phyloP scores from a whole-genome alignment of 805 yeast species.

The Peterozyma toletana region DNA sequence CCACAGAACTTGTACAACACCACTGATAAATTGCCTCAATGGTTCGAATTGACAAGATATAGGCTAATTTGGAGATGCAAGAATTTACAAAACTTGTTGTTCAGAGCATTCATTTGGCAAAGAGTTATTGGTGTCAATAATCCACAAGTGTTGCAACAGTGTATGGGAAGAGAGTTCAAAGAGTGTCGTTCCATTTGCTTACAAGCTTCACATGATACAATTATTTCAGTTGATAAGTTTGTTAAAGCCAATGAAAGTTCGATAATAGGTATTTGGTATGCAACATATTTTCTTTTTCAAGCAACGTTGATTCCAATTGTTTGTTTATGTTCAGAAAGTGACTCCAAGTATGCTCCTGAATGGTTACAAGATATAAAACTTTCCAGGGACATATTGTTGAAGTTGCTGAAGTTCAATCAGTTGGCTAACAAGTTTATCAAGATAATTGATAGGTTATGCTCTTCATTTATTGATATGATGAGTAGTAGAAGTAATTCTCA shows the following conservation, averaged over 20 bases:
- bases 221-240: constrained; percentile 38
- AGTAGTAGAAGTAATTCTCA: background rate
- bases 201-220: constrained; percentile 44
- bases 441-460: constrained; percentile 35
- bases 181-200: constrained; percentile 44
- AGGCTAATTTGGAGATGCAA: constrained; percentile 53
- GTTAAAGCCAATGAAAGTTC: constrained; percentile 24
- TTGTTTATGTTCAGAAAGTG: constrained; percentile 44
- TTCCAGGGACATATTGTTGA: constrained; percentile 30
- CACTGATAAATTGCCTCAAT: constrained; percentile 28
- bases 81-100: constrained; percentile 45
- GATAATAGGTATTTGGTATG: constrained; percentile 55
- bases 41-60: constrained; percentile 48
- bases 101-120: constrained; percentile 53
- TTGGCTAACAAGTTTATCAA: constrained; percentile 37
- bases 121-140: constrained; percentile 32
- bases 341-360: constrained; percentile 30
- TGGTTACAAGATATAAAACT: constrained; percentile 38
- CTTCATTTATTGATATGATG: constrained; percentile 3
- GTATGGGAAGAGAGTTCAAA: constrained; percentile 34
- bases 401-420: constrained; percentile 32
- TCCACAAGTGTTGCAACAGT: constrained; percentile 21
- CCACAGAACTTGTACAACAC: constrained; percentile 14
- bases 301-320: constrained; percentile 54
- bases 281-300: constrained; percentile 56